Percentiles rank a stretch among this genome's conserved stretches.
phyloP scores from a whole-genome alignment of 495 filamentous ascomycete species.

The Penicillium ochrochloron region DNA sequence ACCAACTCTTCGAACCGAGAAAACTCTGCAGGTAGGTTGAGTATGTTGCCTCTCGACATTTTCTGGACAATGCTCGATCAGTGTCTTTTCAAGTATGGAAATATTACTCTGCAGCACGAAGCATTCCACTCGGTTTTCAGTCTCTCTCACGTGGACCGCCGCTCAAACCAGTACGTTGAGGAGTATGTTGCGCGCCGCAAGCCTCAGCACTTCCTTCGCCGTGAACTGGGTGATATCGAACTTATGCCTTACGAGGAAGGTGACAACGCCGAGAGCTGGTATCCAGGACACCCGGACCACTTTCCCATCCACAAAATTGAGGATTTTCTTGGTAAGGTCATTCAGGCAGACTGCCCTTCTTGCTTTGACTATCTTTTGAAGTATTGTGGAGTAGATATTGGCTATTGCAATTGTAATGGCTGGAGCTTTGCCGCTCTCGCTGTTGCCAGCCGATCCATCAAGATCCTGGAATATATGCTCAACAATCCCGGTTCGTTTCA shows the following conservation, averaged over 20 bases:
- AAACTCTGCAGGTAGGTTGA: neutral
- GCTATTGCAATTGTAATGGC: slow-evolving; percentile 15
- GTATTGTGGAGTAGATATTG: neutral
- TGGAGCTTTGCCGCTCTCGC: slow-evolving; percentile 20
- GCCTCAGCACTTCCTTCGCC: slow-evolving; percentile 1
- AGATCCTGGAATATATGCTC: slow-evolving; percentile 12
- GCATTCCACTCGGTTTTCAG: slow-evolving; percentile 10
- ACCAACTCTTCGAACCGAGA: neutral
- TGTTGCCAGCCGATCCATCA: neutral
- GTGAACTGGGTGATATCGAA: slow-evolving; percentile 3
- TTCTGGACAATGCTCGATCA: slow-evolving; percentile 18
- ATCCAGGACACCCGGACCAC: slow-evolving; percentile 2
- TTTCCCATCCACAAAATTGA: slow-evolving; percentile 8
- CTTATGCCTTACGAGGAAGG: neutral
- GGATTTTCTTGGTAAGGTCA: slow-evolving; percentile 1
- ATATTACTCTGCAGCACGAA: slow-evolving; percentile 11
- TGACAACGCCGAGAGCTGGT: neutral
- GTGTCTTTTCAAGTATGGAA: neutral
- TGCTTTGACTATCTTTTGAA: slow-evolving; percentile 19
- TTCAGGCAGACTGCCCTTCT: slow-evolving; percentile 18
- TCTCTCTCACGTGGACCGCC: slow-evolving; percentile 1
- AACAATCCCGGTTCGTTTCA: neutral
- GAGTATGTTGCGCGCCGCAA: neutral
- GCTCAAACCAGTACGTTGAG: neutral
- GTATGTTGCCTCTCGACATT: slow-evolving; percentile 14